Conservation (phyloP, 331 rosid genomes). For the Erythrophleum ivorense region DNA sequence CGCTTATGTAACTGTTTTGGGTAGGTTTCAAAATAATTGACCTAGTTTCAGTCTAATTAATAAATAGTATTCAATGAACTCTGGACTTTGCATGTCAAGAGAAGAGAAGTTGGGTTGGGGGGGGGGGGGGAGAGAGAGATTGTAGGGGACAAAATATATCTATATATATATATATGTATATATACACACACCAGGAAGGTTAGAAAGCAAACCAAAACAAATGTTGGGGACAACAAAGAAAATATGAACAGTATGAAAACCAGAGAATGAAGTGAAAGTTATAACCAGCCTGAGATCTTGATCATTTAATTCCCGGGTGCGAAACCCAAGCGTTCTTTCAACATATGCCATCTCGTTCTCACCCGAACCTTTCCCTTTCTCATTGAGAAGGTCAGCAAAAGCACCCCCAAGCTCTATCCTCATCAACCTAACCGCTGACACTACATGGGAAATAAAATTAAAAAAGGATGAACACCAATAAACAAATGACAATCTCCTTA, state of each 20-base stretch:
- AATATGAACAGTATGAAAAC: not conserved
- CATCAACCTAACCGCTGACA: conserved; percentile 88
- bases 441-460: conserved; percentile 44
- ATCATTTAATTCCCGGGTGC: conserved; percentile 70
- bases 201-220: not conserved
- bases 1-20: not conserved
- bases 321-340: conserved; percentile 83
- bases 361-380: conserved; percentile 94
- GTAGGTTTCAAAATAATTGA: not conserved
- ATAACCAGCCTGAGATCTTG: conserved; percentile 88
- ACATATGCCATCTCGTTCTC: conserved; percentile 93
- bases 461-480: conserved; percentile 1
- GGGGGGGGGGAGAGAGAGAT: no score
- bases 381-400: conserved; percentile 92
- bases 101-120: no score
- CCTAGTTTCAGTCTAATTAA: conserved; percentile 21
- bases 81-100: not conserved
- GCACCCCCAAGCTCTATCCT: conserved; percentile 92
- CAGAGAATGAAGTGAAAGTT: conserved; percentile 35
- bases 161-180: no score
- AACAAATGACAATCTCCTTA: conserved; percentile 18
- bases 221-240: not conserved
- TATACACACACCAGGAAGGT: not conserved
- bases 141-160: no score
- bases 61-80: not conserved